Base-by-base conservation (phyloP, 2,329 filamentous ascomycete genomes). In the Fusarium udum region DNA sequence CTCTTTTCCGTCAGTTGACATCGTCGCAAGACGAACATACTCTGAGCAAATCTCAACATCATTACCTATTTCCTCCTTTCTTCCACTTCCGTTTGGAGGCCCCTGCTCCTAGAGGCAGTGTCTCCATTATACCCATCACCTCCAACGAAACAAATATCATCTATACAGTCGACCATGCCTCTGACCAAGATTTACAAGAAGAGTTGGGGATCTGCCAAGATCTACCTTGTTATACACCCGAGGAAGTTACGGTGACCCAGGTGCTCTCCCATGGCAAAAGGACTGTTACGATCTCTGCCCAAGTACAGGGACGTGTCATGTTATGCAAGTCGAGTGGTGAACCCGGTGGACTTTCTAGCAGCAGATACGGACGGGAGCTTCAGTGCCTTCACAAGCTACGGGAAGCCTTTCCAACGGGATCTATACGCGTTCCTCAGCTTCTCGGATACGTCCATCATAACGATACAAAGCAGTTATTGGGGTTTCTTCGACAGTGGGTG, bases 21-120 rank as follows among this genome's bases (percentile, higher is more conserved):
- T 24, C 22, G 8, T 6, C 32, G 1, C 52, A 36, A 13, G 18
- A 6, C 0, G 4, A 4, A 28, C 4, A 1, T 0, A 2, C 3
- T 0, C 24, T 10, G 1, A 4, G 16, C 1, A 18, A 7, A 13
- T 32, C 16, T 20, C 26, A 61, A 0, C 3, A 39, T 28, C 18
- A 14, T 10, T 13, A 28, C 3, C 6, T 64, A 4, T 64, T 64
- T 1, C 61, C 45, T 1, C 18, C 24, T 0, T 2, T 51, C 3
- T 2, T 52, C 4, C 16, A 45, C 7, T 53, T 62, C 16, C 46
- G 45, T 0, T 8, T 64, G 0, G 26, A 62, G 1, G 45, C 26
- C 3, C 32, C 37, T 26, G 1, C 0, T 14, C 5, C 18, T 13
- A 11, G 9, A 2, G 7, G 24, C 2, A 4, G 1, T 1, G 57